Base-by-base conservation (phyloP, 1,284 basidiomycete species). In the Cronartium quercuum region DNA sequence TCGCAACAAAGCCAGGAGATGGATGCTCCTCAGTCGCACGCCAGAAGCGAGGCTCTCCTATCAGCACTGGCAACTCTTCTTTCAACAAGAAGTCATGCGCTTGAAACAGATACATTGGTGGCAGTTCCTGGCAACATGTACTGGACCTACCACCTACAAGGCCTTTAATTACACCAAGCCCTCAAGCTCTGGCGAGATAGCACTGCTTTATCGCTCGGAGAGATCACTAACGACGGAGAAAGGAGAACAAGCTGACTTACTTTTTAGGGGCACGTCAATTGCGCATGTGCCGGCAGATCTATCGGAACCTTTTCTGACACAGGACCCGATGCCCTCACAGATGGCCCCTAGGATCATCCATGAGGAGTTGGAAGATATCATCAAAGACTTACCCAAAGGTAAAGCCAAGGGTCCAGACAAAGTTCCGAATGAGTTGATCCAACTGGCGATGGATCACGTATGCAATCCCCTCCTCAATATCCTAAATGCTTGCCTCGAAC, bases 131-230 rank as follows among this genome's bases (percentile, higher is more conserved):
- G 62, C 62, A 13, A 40, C 10, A n/a, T 40, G 34, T 12, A 21
- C 34, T 6, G 9, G 24, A 7, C 21, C 3, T 5, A 24, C 35
- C 0, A 34, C 62, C 1, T 69, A 42, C 13, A 55, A 69, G 34
- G 67, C 55, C 9, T 69, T 60, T 38, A 15, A 62, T 21, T 69
- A 42, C 67, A 69, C 67, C 13, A 69, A 69, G 34, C 57, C 67
- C 2, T 41, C n/a, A n/a, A n/a, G n/a, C 18, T 3, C 60, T 35
- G 24, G n/a, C 29, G n/a, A 13, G 13, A 13, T 62, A 7, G 60
- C 37, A 6, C 63, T 44, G 6, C 40, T 65, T 4, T 42, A 42
- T 12, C 21, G 40, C 21, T 38, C 12, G 1, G 40, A 65, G 13
- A 42, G 35, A 42, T 15, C 40, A 5, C 15, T 65, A 18, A 15